Percentiles rank a stretch among this genome's conserved stretches.
Conservation (phyloP, 257 asterid genomes). For the Solanum pinnatisectum region DNA sequence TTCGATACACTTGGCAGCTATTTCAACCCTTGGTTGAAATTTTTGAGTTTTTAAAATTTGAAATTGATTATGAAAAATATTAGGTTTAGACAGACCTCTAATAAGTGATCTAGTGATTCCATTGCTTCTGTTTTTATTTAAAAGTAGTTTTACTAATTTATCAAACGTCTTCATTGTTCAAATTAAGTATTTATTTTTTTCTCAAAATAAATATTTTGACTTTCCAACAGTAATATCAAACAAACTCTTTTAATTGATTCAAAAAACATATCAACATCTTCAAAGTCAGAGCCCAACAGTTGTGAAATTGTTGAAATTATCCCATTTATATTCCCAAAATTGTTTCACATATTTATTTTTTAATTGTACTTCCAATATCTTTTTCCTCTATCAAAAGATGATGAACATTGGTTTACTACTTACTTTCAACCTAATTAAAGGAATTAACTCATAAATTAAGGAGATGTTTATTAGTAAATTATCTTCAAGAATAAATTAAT, state of each 20-base stretch:
- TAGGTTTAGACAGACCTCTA: no score
- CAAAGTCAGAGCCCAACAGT: neutral
- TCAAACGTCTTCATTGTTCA: no score
- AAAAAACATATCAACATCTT: neutral
- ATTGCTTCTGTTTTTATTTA: no score
- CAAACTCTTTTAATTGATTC: neutral
- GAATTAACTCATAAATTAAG: neutral
- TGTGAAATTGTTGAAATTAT: neutral
- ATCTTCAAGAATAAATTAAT: neutral
- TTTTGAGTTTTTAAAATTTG: no score
- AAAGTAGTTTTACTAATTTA: no score
- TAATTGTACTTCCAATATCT: neutral
- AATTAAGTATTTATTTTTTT: no score
- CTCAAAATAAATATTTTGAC: no score
- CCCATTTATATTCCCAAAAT: neutral
- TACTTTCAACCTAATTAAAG: neutral
- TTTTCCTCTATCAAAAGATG: neutral
- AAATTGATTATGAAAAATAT: no score
- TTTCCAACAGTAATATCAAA: neutral
- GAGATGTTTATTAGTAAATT: neutral
- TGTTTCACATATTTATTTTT: neutral
- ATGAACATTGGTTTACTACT: neutral
- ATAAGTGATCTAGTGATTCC: no score
- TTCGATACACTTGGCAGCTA: no score
- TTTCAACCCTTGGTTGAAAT: no score